A percentile compares a stretch with the other conserved stretches of the same genome.
Evolutionary conservation across 2,329 filamentous ascomycete species (phyloP).

Genomic region (Shiraia bambusicola): DNA sequence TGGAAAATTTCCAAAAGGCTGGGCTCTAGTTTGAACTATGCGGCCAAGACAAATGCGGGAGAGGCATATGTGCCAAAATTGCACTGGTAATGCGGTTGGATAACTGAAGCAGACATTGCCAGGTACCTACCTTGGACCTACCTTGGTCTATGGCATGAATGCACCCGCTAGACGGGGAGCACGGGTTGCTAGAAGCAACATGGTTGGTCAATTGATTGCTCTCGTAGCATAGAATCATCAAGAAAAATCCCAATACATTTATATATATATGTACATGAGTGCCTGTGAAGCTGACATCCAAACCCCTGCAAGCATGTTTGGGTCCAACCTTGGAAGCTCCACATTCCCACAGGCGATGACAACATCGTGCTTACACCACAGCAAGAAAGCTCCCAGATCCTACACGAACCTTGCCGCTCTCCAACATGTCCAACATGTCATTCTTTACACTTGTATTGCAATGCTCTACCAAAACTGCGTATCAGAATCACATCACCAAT

Average conservation of each 20-base stretch:
- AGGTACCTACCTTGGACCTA: no score
- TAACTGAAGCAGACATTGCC: no score
- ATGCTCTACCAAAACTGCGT: background rate
- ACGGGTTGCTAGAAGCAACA: no score
- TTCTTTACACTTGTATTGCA: background rate
- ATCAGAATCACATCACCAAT: constrained; percentile 1
- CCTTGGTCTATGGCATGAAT: no score
- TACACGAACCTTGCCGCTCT: constrained; percentile 13
- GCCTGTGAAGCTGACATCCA: background rate
- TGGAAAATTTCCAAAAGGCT: constrained; percentile 10
- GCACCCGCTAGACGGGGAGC: no score
- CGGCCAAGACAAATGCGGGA: constrained; percentile 4
- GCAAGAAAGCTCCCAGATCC: constrained; percentile 8
- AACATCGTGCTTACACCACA: constrained; percentile 22
- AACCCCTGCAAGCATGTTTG: background rate
- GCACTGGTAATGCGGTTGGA: constrained; percentile 1
- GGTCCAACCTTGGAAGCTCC: constrained; percentile 10
- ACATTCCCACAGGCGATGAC: constrained; percentile 23
- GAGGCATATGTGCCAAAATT: constrained; percentile 5
- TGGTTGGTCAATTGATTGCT: no score
- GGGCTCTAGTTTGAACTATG: constrained; percentile 11
- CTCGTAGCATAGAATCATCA: no score
- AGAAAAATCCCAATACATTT: no score
- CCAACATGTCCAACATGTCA: constrained; percentile 6
- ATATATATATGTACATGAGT: no score